These are phyloP conservation scores for Hemileccinum rubropunctum DNA, from an alignment of 768 basidiomycete genomes.

Conservation along the genomic window DNA sequence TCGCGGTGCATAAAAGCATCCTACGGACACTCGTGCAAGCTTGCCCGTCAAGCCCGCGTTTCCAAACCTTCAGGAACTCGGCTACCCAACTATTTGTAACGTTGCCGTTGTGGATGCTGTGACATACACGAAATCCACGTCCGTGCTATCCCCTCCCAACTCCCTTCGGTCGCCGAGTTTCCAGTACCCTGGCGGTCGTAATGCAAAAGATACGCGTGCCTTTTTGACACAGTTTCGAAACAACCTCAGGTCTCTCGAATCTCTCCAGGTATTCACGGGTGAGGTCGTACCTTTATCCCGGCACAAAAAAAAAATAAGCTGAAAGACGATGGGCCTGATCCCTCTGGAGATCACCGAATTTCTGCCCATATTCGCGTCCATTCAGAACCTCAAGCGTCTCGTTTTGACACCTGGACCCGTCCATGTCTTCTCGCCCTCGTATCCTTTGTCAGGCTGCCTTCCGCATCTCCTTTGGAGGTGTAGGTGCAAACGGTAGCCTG, in stretches of 20 bases:
- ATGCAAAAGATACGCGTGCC: constrained; percentile 9
- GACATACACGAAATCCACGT: constrained; percentile 13
- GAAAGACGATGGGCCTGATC: constrained; percentile 4
- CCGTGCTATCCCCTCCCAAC: constrained; percentile 5
- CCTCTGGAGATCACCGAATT: constrained; percentile 17
- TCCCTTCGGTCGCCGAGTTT: constrained; percentile 12
- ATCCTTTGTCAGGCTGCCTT: constrained; percentile 39
- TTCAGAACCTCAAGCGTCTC: constrained; percentile 15
- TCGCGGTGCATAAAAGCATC: constrained; percentile 14
- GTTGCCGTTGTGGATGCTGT: constrained; percentile 12
- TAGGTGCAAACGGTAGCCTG: constrained; percentile 31
- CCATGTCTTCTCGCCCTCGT: constrained; percentile 24
- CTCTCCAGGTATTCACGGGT: constrained; percentile 18
- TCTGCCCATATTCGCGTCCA: constrained; percentile 9
- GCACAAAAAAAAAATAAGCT: neutral
- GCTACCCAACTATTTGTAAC: constrained; percentile 15
- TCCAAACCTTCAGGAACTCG: constrained; percentile 24
- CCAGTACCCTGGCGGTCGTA: constrained; percentile 14
- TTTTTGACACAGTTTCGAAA: constrained; percentile 11
- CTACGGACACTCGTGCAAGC: constrained; percentile 19
- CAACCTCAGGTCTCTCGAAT: constrained; percentile 12
- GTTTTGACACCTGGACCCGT: constrained; percentile 19
- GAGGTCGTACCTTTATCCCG: neutral
- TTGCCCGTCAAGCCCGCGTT: constrained; percentile 20
- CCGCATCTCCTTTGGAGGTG: constrained; percentile 65